phyloP scores from a whole-genome alignment of 495 filamentous ascomycete species.

The Collariella sp. region DNA sequence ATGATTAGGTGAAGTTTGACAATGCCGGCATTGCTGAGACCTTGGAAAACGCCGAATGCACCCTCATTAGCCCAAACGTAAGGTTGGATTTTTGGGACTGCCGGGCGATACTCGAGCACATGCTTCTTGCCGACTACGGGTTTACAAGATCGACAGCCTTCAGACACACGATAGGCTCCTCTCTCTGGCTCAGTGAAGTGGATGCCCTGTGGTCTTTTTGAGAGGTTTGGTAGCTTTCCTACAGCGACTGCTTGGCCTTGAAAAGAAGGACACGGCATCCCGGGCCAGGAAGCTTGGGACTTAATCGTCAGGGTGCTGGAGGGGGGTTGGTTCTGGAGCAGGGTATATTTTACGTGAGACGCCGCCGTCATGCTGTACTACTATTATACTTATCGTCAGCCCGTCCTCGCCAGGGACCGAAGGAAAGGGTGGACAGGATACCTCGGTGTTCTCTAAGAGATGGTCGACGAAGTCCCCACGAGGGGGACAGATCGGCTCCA shows the following conservation, averaged over 20 bases:
- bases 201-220: background rate
- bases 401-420: background rate
- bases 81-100: background rate
- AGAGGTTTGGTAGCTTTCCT: background rate
- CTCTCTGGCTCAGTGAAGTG: background rate
- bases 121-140: background rate
- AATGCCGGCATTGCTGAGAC: background rate
- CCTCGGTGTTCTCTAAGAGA: slow-evolving; percentile 7
- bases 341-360: background rate
- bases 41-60: background rate
- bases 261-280: background rate
- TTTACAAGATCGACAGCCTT: background rate
- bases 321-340: too few relatives aligned
- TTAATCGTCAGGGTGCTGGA: background rate
- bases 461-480: slow-evolving; percentile 10
- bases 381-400: background rate
- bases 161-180: background rate
- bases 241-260: background rate
- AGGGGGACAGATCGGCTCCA: slow-evolving; percentile 5
- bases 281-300: background rate
- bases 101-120: background rate
- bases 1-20: background rate
- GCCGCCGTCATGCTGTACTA: slow-evolving; percentile 1
- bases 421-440: slow-evolving; percentile 1
- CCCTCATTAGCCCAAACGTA: background rate